These are phyloP conservation scores for Omphalea diandra DNA, from an alignment of 441 rosid species.

Conservation along the genomic window DNA sequence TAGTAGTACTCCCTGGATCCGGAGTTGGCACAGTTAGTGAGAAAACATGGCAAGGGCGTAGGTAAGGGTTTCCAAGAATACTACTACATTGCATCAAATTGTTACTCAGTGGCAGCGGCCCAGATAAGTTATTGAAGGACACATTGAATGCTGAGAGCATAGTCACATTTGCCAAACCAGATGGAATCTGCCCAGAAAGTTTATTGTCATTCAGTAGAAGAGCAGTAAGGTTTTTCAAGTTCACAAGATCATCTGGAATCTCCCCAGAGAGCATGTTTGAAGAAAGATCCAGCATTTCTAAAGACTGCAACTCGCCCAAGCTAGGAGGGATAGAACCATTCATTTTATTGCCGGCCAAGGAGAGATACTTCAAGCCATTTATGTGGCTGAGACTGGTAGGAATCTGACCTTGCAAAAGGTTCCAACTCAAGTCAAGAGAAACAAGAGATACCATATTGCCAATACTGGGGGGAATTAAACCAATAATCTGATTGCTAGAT, in stretches of 20 bases:
- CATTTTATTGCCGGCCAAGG: constrained; percentile 54
- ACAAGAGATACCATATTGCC: constrained; percentile 44
- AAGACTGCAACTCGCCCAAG: constrained; percentile 38
- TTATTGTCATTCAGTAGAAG: constrained; percentile 59
- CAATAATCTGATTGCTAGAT: constrained; percentile 49
- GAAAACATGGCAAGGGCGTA: constrained; percentile 41
- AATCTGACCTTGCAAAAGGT: constrained; percentile 50
- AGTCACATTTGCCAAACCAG: constrained; percentile 44
- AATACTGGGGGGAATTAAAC: constrained; percentile 41
- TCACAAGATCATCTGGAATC: constrained; percentile 47
- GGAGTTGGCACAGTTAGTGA: constrained; percentile 38
- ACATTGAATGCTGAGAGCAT: constrained; percentile 46
- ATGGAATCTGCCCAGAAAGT: constrained; percentile 56
- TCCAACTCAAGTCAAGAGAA: constrained; percentile 49
- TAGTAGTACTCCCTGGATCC: constrained; percentile 27
- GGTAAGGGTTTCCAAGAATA: constrained; percentile 53
- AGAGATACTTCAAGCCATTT: constrained; percentile 41
- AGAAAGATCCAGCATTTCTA: constrained; percentile 53
- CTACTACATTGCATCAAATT: constrained; percentile 44
- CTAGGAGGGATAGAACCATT: constrained; percentile 46
- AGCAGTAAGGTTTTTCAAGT: constrained; percentile 44
- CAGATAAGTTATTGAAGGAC: constrained; percentile 61
- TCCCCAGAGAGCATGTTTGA: constrained; percentile 53
- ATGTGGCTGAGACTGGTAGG: constrained; percentile 39
- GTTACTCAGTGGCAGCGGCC: constrained; percentile 43